A percentile compares a stretch with the other conserved stretches of the same genome.
These are phyloP conservation scores for Cryphonectria naterciae DNA, from an alignment of 2,329 filamentous ascomycete species.

Conservation along the genomic window DNA sequence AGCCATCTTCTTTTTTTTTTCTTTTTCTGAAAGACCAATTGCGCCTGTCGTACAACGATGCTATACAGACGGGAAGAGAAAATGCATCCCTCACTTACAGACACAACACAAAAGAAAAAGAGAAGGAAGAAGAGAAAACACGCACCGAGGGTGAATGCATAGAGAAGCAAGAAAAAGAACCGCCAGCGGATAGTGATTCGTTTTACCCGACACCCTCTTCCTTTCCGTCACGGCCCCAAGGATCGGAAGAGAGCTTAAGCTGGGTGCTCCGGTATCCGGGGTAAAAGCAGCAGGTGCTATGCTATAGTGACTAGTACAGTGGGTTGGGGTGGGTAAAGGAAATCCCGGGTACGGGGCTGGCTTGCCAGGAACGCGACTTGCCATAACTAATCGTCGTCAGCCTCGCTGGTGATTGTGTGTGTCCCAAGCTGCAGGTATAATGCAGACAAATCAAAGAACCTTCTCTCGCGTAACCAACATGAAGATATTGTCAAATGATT, in stretches of 20 bases:
- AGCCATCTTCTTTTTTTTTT: constrained; percentile 40
- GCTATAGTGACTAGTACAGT: neutral
- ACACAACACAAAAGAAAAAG: neutral
- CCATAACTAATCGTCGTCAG: neutral
- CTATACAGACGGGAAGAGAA: neutral
- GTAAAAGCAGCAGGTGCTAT: constrained; percentile 7
- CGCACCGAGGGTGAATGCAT: neutral
- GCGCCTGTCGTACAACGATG: neutral
- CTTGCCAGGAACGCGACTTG: neutral
- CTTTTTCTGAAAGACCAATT: constrained; percentile 20
- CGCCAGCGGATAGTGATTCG: constrained; percentile 1
- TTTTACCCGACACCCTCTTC: neutral
- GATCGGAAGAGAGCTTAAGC: constrained; percentile 24
- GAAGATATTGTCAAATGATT: neutral
- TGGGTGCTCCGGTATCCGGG: neutral
- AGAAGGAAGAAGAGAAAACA: neutral
- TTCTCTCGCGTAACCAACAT: neutral
- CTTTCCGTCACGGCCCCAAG: neutral
- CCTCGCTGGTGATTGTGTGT: neutral
- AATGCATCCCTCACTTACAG: neutral
- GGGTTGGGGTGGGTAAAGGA: constrained; percentile 9
- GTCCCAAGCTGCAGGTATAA: neutral
- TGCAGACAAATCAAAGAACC: neutral
- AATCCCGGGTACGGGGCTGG: neutral
- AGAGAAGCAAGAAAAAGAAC: neutral